Base-by-base conservation (phyloP, 306 rosid genomes). In the Dryas drummondii region DNA sequence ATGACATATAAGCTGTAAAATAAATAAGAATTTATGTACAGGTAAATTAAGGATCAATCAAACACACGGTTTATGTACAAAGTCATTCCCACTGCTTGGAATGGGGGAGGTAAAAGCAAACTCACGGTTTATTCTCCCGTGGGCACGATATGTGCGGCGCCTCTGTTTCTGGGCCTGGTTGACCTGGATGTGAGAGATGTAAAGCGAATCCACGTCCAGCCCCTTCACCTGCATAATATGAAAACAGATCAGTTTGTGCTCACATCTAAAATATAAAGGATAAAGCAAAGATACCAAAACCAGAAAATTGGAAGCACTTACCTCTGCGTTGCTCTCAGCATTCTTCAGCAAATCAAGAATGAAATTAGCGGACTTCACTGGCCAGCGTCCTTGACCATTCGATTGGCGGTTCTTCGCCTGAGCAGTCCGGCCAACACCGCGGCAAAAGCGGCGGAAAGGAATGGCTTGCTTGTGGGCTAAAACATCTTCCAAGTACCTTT, bases 371-470 rank as follows among this genome's bases (percentile, higher is more conserved):
- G 98, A 93, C 69, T 93, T 91, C 7, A 78, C 91, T 0, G 98
- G 98, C 98, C 98, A 93, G 11, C 98, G 92, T 32, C 98, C 96
- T 73, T 93, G 98, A 17, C 98, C 98, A 73, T 93, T 91, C 7
- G 97, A 93, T 62, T 93, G 97, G 49, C 96, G 88, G 68, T 78
- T 93, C 83, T 90, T 93, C 0, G 98, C 96, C 86, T 93, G 98
- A 19, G 94, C 97, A 1, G 94, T 88, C 69, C 94, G 87, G 0
- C 98, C 98, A 73, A 93, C 97, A 70, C 97, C 98, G 12, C 98
- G 10, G n/a, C 97, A 93, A 57, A 90, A 93, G 5, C 94, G 86
- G 37, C 96, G 67, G 80, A 93, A 93, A 27, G 97, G 98, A 54
- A 93, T 93, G 40, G 98, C 97, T 76, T 93, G 98, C 72, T 93